A percentile compares a stretch with the other conserved stretches of the same genome.
Conservation (phyloP, 495 filamentous ascomycete genomes). For the Clohesyomyces aquaticus region DNA sequence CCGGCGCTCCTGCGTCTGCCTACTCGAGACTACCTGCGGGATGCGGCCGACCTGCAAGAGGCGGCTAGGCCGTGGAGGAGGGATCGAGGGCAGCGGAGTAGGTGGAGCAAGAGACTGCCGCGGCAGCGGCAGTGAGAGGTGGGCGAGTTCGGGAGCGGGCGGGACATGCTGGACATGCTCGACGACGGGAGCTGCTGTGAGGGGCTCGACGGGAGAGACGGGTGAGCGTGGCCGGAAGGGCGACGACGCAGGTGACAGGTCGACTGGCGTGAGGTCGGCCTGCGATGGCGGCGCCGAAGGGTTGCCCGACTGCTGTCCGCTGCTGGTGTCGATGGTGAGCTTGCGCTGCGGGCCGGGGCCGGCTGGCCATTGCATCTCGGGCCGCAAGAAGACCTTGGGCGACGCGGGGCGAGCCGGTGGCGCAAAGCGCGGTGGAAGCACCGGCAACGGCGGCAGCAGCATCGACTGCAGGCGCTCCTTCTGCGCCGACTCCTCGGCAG, state of each 20-base stretch:
- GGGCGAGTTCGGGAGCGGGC: too few relatives aligned
- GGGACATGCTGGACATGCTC: too few relatives aligned
- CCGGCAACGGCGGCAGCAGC: slow-evolving; percentile 60
- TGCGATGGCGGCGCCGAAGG: slow-evolving; percentile 3
- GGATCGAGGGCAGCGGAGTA: slow-evolving; percentile 44
- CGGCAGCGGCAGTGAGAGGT: not conserved
- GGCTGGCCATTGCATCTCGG: slow-evolving; percentile 14
- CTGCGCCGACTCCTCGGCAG: not conserved
- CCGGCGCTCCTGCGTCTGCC: slow-evolving; percentile 65
- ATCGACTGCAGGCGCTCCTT: slow-evolving; percentile 52
- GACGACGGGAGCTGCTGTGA: not conserved
- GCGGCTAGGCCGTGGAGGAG: slow-evolving; percentile 46
- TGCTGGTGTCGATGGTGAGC: slow-evolving; percentile 13
- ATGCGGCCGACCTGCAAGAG: slow-evolving; percentile 88
- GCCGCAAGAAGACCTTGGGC: slow-evolving; percentile 49
- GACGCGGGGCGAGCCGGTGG: slow-evolving; percentile 47
- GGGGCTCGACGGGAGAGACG: not conserved
- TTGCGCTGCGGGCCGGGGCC: slow-evolving; percentile 22
- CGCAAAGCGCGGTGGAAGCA: slow-evolving; percentile 52
- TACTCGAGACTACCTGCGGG: slow-evolving; percentile 75
- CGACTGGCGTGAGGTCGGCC: slow-evolving; percentile 29
- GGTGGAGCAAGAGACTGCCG: slow-evolving; percentile 25
- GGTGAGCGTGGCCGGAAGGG: slow-evolving; percentile 18
- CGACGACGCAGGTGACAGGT: slow-evolving; percentile 25
- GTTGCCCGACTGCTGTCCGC: not conserved